Percentiles rank a stretch among this genome's conserved stretches.
These are phyloP conservation scores for Candida parachauliodes DNA, from an alignment of 805 yeast species.

Conservation along the genomic window DNA sequence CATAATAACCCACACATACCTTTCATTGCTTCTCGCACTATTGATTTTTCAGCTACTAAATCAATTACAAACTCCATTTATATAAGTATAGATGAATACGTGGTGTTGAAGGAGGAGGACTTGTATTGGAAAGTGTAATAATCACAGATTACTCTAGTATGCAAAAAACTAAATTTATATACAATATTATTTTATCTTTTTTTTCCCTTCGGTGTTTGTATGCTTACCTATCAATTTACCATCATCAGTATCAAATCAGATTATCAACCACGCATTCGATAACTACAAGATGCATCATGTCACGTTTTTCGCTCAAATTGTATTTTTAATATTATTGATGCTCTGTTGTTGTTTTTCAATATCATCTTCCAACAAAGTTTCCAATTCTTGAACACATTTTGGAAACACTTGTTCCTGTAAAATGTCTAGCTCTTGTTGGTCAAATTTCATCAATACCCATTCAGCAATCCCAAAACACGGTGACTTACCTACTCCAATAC, in stretches of 20 bases:
- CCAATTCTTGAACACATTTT: conserved; percentile 33
- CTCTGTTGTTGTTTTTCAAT: conserved; percentile 15
- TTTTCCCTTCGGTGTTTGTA: conserved; percentile 1
- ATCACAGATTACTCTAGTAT: no score
- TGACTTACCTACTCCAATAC: conserved; percentile 78
- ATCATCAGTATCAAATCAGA: background rate
- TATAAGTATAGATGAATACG: no score
- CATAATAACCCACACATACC: conserved; percentile 32
- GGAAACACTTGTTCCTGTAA: conserved; percentile 42
- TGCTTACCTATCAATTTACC: no score
- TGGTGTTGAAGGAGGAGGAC: no score
- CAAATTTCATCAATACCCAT: conserved; percentile 60
- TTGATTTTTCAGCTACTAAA: conserved; percentile 49
- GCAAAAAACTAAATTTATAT: background rate
- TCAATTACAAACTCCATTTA: conserved; percentile 46
- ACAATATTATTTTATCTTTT: background rate
- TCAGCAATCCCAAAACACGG: background rate
- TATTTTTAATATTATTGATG: no score
- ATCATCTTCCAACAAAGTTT: conserved; percentile 16
- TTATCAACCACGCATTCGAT: background rate
- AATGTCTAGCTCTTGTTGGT: conserved; percentile 38
- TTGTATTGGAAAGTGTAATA: conserved; percentile 1
- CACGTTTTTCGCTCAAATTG: no score
- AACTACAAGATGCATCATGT: background rate
- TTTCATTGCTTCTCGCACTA: conserved; percentile 51